A percentile compares a stretch with the other conserved stretches of the same genome.
These are phyloP conservation scores for Calonectria pteridis DNA, from an alignment of 2,329 filamentous ascomycete genomes.

Conservation along the genomic window DNA sequence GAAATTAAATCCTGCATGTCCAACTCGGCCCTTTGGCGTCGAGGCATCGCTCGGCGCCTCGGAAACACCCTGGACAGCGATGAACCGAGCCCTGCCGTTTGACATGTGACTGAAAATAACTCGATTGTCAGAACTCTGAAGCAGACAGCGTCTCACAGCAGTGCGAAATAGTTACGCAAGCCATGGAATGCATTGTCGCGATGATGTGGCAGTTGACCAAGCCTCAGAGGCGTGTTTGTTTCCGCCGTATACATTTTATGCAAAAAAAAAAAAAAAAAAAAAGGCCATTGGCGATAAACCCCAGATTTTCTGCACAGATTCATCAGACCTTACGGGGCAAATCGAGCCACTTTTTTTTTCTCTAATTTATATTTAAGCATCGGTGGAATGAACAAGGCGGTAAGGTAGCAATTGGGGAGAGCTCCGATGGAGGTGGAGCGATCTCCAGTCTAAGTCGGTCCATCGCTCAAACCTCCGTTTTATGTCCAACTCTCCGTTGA, in stretches of 20 bases:
- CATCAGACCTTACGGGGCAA: slow-evolving; percentile 14
- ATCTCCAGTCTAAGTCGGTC: not conserved
- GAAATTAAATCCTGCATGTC: not conserved
- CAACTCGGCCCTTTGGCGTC: slow-evolving; percentile 22
- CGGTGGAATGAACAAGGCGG: not conserved
- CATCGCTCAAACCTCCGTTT: not conserved
- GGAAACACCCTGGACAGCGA: slow-evolving; percentile 19
- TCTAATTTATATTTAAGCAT: not conserved
- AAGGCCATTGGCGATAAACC: slow-evolving; percentile 3
- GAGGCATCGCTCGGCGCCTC: slow-evolving; percentile 17
- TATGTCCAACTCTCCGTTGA: not conserved
- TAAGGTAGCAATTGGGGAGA: not conserved
- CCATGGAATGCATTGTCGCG: not conserved
- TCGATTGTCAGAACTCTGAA: not conserved
- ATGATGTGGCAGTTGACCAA: not conserved
- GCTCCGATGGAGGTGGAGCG: slow-evolving; percentile 4
- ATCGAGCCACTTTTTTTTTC: slow-evolving; percentile 25
- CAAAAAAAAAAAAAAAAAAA: no score
- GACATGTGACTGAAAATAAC: slow-evolving; percentile 15
- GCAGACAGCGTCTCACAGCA: not conserved
- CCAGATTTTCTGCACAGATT: slow-evolving; percentile 16
- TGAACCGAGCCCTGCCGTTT: slow-evolving; percentile 8
- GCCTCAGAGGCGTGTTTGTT: not conserved
- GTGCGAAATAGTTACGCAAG: not conserved
- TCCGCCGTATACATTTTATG: not conserved